Evolutionary conservation across 2,329 filamentous ascomycete genomes (phyloP).

Genomic region (Esteya vermicola): DNA sequence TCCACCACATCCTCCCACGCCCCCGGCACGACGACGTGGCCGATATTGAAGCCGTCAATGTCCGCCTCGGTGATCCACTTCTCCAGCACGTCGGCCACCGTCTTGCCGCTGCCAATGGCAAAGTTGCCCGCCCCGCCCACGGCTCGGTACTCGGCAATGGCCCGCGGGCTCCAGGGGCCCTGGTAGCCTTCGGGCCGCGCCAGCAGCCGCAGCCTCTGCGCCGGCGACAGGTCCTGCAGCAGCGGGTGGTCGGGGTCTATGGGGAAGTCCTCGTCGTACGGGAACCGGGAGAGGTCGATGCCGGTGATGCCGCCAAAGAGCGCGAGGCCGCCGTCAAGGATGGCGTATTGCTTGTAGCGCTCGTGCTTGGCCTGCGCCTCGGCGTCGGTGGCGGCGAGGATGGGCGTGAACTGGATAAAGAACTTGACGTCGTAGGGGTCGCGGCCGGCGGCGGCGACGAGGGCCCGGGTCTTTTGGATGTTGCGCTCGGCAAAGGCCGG

Average conservation of each 20-base stretch:
- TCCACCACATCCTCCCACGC: constrained; percentile 51
- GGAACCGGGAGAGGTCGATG: constrained; percentile 11
- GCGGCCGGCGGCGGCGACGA: constrained; percentile 7
- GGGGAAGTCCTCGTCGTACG: constrained; percentile 10
- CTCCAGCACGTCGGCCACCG: constrained; percentile 55
- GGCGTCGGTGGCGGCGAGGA: constrained; percentile 11
- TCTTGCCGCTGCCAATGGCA: constrained; percentile 46
- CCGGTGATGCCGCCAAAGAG: constrained; percentile 11
- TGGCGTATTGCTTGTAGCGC: constrained; percentile 8
- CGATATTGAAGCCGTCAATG: constrained; percentile 63
- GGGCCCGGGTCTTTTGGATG: constrained; percentile 3
- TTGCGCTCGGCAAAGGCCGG: neutral
- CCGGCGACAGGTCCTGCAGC: constrained; percentile 4
- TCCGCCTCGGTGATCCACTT: constrained; percentile 53
- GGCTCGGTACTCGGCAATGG: constrained; percentile 11
- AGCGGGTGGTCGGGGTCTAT: constrained; percentile 3
- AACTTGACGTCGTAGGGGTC: constrained; percentile 11
- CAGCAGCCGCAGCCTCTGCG: no score
- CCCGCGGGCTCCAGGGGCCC: constrained; percentile 7
- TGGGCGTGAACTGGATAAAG: constrained; percentile 9
- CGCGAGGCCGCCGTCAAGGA: constrained; percentile 11
- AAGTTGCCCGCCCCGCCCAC: constrained; percentile 10
- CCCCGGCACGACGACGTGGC: constrained; percentile 30
- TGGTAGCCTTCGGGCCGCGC: constrained; percentile 1
- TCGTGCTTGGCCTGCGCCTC: constrained; percentile 12